These are phyloP conservation scores for Colletotrichum sp. DNA, from an alignment of 2,329 filamentous ascomycete genomes.

Conservation along the genomic window DNA sequence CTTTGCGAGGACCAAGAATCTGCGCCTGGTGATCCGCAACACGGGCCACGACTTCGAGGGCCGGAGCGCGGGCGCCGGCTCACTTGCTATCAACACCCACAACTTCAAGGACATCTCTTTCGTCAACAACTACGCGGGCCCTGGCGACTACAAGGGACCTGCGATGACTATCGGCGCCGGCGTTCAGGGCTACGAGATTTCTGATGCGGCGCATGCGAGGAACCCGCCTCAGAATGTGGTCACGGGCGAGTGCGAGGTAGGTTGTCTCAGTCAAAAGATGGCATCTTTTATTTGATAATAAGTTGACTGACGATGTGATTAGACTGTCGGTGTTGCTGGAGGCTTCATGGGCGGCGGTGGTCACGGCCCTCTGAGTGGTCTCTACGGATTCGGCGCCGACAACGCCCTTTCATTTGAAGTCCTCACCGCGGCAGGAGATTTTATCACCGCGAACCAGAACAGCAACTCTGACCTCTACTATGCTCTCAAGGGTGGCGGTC, in stretches of 20 bases:
- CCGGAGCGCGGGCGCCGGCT: slow-evolving; percentile 66
- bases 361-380: slow-evolving; percentile 50
- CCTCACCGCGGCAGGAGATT: slow-evolving; percentile 48
- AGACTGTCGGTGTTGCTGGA: slow-evolving; percentile 63
- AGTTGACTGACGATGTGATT: neutral
- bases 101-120: slow-evolving; percentile 52
- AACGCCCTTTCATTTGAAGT: slow-evolving; percentile 53
- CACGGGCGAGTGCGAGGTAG: slow-evolving; percentile 54
- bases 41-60: slow-evolving; percentile 65
- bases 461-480: slow-evolving; percentile 60
- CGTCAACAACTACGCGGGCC: slow-evolving; percentile 36
- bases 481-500: slow-evolving; percentile 60
- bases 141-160: slow-evolving; percentile 49
- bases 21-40: slow-evolving; percentile 60
- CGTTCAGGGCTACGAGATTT: slow-evolving; percentile 50
- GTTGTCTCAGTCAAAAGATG: neutral
- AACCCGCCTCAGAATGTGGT: slow-evolving; percentile 48
- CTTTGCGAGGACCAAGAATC: slow-evolving; percentile 40
- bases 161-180: slow-evolving; percentile 62
- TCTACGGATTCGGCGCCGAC: slow-evolving; percentile 51
- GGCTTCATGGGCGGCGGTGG: slow-evolving; percentile 66
- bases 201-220: slow-evolving; percentile 42
- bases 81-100: slow-evolving; percentile 62
- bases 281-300: accelerated
- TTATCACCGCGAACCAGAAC: slow-evolving; percentile 46